Evolutionary conservation across 2,329 filamentous ascomycete genomes (phyloP).

Genomic region (Stagonosporopsis rhizophila): DNA sequence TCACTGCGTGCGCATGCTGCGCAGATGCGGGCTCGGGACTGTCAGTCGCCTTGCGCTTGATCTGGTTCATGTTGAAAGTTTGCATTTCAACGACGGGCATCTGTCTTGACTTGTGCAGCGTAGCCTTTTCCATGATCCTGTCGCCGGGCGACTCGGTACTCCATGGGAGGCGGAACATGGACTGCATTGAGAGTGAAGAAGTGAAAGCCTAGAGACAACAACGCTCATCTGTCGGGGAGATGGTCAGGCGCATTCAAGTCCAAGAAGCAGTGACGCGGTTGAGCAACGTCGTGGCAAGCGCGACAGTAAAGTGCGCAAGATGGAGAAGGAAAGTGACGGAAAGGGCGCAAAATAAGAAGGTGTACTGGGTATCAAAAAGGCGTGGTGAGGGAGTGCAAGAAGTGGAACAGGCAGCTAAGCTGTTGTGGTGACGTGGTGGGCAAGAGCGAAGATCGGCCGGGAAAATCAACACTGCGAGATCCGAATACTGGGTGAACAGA

Average conservation of each 20-base stretch:
- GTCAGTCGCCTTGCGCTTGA: slow-evolving; percentile 66
- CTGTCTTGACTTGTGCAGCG: slow-evolving; percentile 52
- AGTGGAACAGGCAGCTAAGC: slow-evolving; percentile 43
- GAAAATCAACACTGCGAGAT: slow-evolving; percentile 25
- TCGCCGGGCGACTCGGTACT: slow-evolving; percentile 52
- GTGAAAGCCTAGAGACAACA: slow-evolving; percentile 47
- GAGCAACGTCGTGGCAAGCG: slow-evolving; percentile 42
- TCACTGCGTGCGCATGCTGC: slow-evolving; percentile 45
- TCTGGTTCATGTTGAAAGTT: slow-evolving; percentile 52
- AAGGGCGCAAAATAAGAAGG: slow-evolving; percentile 40
- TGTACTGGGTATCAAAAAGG: slow-evolving; percentile 39
- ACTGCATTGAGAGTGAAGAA: slow-evolving; percentile 54
- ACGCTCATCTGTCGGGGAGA: slow-evolving; percentile 50
- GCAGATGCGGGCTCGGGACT: slow-evolving; percentile 52
- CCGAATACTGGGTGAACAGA: slow-evolving; percentile 27
- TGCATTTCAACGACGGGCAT: slow-evolving; percentile 56
- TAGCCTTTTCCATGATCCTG: slow-evolving; percentile 54
- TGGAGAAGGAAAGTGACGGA: slow-evolving; percentile 22
- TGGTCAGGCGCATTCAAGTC: slow-evolving; percentile 41
- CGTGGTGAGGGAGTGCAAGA: slow-evolving; percentile 43
- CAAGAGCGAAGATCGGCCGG: slow-evolving; percentile 41
- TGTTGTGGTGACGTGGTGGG: slow-evolving; percentile 40
- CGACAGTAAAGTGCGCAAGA: slow-evolving; percentile 26
- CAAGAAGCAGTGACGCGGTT: slow-evolving; percentile 35
- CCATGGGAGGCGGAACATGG: slow-evolving; percentile 60